A percentile compares a stretch with the other conserved stretches of the same genome.
Conservation (phyloP, 2,329 filamentous ascomycete genomes). For the Proliferodiscus dingleyae region DNA sequence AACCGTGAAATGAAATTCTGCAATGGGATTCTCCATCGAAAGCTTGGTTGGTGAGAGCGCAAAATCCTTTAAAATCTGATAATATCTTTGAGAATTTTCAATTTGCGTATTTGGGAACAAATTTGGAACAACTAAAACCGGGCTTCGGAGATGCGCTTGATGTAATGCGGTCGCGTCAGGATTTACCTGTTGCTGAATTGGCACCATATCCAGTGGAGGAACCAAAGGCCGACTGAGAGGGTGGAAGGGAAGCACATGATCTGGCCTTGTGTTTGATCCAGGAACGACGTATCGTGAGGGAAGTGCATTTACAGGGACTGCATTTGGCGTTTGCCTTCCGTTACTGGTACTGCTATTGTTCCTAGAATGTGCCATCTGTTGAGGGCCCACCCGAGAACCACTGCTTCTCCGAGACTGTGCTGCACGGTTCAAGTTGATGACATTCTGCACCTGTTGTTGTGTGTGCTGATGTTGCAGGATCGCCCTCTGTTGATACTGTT, state of each 20-base stretch:
- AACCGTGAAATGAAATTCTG: constrained; percentile 33
- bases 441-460: constrained; percentile 11
- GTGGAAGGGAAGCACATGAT: constrained; percentile 1
- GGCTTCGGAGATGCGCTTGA: constrained; percentile 52
- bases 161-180: constrained; percentile 49
- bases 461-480: constrained; percentile 1
- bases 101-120: constrained; percentile 20
- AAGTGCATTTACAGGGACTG: not conserved
- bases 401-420: constrained; percentile 12
- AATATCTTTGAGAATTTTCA: constrained; percentile 33
- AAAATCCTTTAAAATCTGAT: constrained; percentile 53
- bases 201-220: constrained; percentile 31
- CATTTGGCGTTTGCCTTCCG: constrained; percentile 12
- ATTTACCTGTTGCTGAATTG: constrained; percentile 38
- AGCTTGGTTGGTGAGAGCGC: constrained; percentile 40
- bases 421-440: constrained; percentile 11
- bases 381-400: constrained; percentile 3
- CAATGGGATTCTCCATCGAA: constrained; percentile 26
- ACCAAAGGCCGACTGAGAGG: constrained; percentile 29
- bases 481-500: not conserved
- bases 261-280: not conserved
- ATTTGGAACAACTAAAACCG: constrained; percentile 34
- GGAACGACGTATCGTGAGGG: not conserved
- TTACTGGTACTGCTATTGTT: constrained; percentile 17
- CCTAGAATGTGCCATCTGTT: constrained; percentile 11